Base-by-base conservation (phyloP, 371 early-diverging fungal genomes). In the Mortierella sp. region DNA sequence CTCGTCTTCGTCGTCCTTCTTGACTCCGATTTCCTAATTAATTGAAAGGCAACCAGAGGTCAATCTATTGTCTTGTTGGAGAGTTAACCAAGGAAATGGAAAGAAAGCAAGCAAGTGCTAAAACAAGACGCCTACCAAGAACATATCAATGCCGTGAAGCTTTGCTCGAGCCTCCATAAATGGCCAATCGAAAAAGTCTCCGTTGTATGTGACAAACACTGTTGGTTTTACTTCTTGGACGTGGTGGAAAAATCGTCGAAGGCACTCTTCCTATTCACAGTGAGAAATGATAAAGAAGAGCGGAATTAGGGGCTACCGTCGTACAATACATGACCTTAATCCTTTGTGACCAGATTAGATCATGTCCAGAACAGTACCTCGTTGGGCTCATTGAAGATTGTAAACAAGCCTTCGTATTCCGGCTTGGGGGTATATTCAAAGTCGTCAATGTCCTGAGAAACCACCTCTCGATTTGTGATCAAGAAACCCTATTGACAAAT, bases 121-220 rank as follows among this genome's bases (percentile, higher is more conserved):
- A 43, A 13, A 28, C 19, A n/a, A n/a, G n/a, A n/a, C 6, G 2
- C 79, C 85, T 88, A 91, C 92, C 57, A 90, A 83, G 79, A 90
- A 91, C 96, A 99, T 95, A 71, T 96, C 93, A 55, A 98, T 91
- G 3, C 96, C 96, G 84, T 98, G 90, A 34, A 89, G 88, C 67
- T 89, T 90, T 1, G 98, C 95, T 73, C 99, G 87, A 37, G 95
- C 93, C 78, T 99, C 98, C 14, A 99, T 90, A 90, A 99, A 99
- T 0, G 99, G 99, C 98, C 98, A 99, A 94, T 99, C 99, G 93
- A 99, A 99, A 87, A 94, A 97, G 87, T 98, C 98, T 87, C 99
- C 99, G 95, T 99, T 99, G 88, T 99, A 99, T 5, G 99, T 99
- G 3, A 97, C 98, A 83, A 97, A 92, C 19, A 99, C 95, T 10